A percentile compares a stretch with the other conserved stretches of the same genome.
These are phyloP conservation scores for Dendrocalamus sinicus DNA, from an alignment of 176 grass and related monocot genomes.

Conservation along the genomic window DNA sequence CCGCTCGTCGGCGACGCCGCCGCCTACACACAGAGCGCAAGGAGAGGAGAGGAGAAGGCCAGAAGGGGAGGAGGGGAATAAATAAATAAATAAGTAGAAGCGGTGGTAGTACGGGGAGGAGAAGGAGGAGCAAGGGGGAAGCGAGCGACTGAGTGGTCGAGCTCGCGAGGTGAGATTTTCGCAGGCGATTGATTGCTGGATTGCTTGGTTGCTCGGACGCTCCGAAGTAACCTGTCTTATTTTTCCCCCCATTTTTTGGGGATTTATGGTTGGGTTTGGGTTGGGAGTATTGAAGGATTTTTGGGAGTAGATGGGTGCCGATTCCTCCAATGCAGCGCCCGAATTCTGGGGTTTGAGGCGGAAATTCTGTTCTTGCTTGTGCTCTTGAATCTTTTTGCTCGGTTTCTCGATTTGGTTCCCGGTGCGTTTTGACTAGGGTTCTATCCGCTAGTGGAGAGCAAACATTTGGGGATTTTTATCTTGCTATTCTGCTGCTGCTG, in stretches of 20 bases:
- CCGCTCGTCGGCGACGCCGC: slow-evolving; percentile 21
- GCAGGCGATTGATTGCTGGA: neutral
- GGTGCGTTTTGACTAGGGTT: slow-evolving; percentile 37
- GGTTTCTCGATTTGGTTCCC: neutral
- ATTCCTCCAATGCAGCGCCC: slow-evolving; percentile 9
- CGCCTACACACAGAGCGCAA: slow-evolving; percentile 2
- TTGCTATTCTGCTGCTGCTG: neutral
- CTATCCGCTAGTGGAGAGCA: neutral
- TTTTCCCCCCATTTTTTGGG: neutral
- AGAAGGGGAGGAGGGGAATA: neutral
- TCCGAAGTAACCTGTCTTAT: neutral
- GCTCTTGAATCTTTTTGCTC: neutral
- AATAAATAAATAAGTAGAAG: neutral
- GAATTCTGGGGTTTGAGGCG: neutral
- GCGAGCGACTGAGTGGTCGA: neutral
- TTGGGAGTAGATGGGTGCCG: neutral
- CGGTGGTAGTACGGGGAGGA: neutral
- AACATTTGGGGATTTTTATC: neutral
- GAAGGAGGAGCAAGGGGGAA: neutral
- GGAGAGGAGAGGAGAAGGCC: neutral
- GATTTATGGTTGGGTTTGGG: neutral
- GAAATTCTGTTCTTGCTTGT: slow-evolving; percentile 1
- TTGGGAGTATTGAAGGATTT: neutral
- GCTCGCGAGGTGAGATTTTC: slow-evolving; percentile 29
- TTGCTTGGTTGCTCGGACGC: slow-evolving; percentile 2